Conservation (phyloP, 768 basidiomycete genomes). For the Mycena galericulata region DNA sequence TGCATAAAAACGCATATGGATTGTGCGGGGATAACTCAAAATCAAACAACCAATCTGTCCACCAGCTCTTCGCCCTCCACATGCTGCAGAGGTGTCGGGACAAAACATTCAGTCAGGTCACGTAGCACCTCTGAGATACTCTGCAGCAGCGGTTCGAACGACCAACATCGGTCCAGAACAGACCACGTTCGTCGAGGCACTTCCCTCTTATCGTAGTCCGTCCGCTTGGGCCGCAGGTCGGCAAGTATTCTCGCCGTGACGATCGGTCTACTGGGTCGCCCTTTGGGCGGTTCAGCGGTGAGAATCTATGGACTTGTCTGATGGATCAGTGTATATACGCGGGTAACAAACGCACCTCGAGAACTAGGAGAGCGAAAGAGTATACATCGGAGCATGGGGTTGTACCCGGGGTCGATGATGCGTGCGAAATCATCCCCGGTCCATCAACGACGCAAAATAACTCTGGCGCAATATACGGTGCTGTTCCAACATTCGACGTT, state of each 20-base stretch:
- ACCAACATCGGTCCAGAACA: constrained; percentile 9
- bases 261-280: not conserved
- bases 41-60: too few species aligned
- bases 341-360: constrained; percentile 8
- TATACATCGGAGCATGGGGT: constrained; percentile 22
- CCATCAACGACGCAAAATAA: constrained; percentile 10
- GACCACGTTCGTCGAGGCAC: not conserved
- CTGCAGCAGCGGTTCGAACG: not conserved
- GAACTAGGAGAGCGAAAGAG: too few species aligned
- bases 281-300: not conserved
- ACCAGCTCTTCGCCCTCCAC: too few species aligned
- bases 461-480: constrained; percentile 29
- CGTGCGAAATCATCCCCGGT: not conserved
- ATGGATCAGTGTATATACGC: not conserved
- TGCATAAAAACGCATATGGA: too few species aligned
- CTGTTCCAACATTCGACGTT: constrained; percentile 17
- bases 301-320: not conserved
- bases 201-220: constrained; percentile 4
- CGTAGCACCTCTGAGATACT: too few species aligned
- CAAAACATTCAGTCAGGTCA: too few species aligned
- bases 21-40: too few species aligned
- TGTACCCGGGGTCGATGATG: not conserved
- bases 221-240: too few species aligned
- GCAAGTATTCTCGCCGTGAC: not conserved
- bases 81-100: too few species aligned